These are phyloP conservation scores for Phaeosphaeriaceae sp. DNA, from an alignment of 2,329 filamentous ascomycete species.

Conservation along the genomic window DNA sequence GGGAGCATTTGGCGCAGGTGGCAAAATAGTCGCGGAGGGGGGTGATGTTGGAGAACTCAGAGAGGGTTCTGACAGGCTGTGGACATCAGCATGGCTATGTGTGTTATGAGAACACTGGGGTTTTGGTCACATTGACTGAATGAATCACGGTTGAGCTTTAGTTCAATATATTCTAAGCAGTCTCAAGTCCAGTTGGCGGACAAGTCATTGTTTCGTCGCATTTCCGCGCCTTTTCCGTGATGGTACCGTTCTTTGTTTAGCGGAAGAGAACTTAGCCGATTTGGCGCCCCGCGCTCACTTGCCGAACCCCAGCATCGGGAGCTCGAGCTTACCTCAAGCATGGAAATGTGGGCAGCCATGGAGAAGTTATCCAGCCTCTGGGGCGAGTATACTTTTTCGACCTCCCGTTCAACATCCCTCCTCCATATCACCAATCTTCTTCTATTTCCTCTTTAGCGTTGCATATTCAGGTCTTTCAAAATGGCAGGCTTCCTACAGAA, in stretches of 20 bases:
- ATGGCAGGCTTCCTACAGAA: constrained; percentile 58
- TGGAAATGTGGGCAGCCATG: constrained; percentile 23
- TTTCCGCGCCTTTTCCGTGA: constrained; percentile 16
- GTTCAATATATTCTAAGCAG: not conserved
- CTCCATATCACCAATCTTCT: not conserved
- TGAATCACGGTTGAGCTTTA: not conserved
- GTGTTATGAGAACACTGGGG: not conserved
- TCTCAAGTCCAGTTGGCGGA: not conserved
- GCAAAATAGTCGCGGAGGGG: constrained; percentile 1
- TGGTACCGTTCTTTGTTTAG: constrained; percentile 21
- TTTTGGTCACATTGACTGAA: not conserved
- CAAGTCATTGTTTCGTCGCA: not conserved
- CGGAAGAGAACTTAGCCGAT: constrained; percentile 36
- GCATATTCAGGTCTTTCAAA: constrained; percentile 11
- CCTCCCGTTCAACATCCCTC: not conserved
- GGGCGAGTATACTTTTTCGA: not conserved
- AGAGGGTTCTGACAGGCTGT: not conserved
- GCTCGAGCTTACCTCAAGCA: constrained; percentile 31
- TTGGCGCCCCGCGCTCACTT: constrained; percentile 38
- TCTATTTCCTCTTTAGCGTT: constrained; percentile 18
- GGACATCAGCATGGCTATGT: not conserved
- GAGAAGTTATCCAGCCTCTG: constrained; percentile 9
- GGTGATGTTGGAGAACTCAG: not conserved
- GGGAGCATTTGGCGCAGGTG: constrained; percentile 22
- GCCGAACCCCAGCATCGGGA: constrained; percentile 42